Conservation (phyloP, 129 eudicot species). For the Saposhnikovia divaricata region DNA sequence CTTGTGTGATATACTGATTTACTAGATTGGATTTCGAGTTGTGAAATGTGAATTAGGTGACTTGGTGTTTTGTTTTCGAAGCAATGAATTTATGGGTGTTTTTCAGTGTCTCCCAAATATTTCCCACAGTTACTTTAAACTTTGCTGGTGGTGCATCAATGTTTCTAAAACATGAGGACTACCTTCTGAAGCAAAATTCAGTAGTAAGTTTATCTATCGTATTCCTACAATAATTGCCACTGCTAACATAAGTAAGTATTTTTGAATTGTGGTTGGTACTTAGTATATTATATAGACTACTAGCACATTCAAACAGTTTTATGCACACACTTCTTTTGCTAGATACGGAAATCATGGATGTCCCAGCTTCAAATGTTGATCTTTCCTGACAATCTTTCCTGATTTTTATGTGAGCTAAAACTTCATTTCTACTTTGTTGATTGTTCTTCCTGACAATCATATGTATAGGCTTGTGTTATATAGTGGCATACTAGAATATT, state of each 20-base stretch:
- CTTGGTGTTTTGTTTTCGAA: too few relatives aligned
- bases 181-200: conserved; percentile 77
- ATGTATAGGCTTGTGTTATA: not conserved
- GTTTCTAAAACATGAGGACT: conserved; percentile 70
- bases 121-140: conserved; percentile 76
- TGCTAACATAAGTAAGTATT: not conserved
- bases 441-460: too few relatives aligned
- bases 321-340: not conserved
- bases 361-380: not conserved
- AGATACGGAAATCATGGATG: not conserved
- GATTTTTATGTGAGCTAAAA: too few relatives aligned
- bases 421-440: too few relatives aligned
- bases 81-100: too few relatives aligned
- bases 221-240: not conserved
- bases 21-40: too few relatives aligned
- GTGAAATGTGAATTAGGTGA: too few relatives aligned
- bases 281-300: not conserved
- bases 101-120: conserved; percentile 56
- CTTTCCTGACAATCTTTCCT: too few relatives aligned
- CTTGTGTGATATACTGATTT: not conserved
- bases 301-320: not conserved
- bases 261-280: not conserved
- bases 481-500: not conserved
- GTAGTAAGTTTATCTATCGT: conserved; percentile 37
- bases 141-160: conserved; percentile 90